These are phyloP conservation scores for Umbellularia californica DNA, from an alignment of 164 flowering plant species.

Conservation along the genomic window DNA sequence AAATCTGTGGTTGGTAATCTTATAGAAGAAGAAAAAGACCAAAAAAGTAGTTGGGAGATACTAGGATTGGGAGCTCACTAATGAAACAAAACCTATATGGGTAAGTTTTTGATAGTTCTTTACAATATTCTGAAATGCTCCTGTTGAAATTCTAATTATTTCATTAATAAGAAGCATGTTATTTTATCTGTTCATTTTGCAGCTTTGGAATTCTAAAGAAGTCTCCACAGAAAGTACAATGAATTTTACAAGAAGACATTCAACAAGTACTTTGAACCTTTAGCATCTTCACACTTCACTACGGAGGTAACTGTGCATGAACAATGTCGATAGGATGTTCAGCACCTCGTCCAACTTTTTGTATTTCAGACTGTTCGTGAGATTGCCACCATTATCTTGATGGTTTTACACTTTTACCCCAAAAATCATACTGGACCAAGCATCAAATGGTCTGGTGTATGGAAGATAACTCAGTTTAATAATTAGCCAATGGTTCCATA, in stretches of 20 bases:
- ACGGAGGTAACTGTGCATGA: constrained; percentile 62
- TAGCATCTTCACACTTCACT: constrained; percentile 93
- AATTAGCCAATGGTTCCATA: too few species aligned
- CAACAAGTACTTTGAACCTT: constrained; percentile 88
- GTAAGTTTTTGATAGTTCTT: constrained; percentile 29
- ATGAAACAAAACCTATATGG: constrained; percentile 96
- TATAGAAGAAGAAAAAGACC: constrained; percentile 89
- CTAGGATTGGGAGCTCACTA: constrained; percentile 95
- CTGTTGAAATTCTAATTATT: not conserved
- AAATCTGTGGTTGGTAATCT: constrained; percentile 4
- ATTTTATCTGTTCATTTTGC: constrained; percentile 11
- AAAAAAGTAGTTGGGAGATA: constrained; percentile 85
- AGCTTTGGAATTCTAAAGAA: constrained; percentile 92
- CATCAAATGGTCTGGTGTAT: too few species aligned
- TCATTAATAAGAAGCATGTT: not conserved
- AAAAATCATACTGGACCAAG: too few species aligned
- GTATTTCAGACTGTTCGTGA: too few species aligned
- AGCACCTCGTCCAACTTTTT: too few species aligned
- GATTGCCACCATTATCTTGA: too few species aligned
- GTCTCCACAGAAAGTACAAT: constrained; percentile 85
- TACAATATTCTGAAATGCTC: not conserved
- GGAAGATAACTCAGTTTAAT: too few species aligned
- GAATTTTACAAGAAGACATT: constrained; percentile 92
- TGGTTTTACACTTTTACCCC: too few species aligned
- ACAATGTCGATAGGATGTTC: not conserved